Percentiles rank a stretch among this genome's conserved stretches.
Evolutionary conservation across 2,329 filamentous ascomycete genomes (phyloP).

Genomic region (Niveomyces coronatus): DNA sequence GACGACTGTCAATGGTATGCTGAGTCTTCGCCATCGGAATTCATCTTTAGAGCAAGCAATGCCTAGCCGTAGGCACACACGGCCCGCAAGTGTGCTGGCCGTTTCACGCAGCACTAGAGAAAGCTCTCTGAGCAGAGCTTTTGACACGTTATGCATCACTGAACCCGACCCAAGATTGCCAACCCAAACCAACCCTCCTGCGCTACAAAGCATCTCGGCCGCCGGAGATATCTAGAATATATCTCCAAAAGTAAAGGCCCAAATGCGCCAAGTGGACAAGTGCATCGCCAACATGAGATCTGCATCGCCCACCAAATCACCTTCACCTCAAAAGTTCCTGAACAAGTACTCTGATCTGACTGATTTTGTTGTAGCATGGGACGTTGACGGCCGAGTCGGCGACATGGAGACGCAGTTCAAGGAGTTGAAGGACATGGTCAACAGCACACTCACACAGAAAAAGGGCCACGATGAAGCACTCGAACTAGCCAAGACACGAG

Average conservation of each 20-base stretch:
- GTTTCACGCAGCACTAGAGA: slow-evolving; percentile 25
- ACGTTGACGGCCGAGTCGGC: slow-evolving; percentile 66
- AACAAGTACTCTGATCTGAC: slow-evolving; percentile 64
- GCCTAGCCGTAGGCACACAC: slow-evolving; percentile 18
- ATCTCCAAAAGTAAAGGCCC: slow-evolving; percentile 17
- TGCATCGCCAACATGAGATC: slow-evolving; percentile 25
- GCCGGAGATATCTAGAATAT: neutral
- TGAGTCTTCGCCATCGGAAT: slow-evolving; percentile 10
- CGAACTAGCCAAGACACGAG: slow-evolving; percentile 61
- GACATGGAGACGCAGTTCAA: slow-evolving; percentile 67
- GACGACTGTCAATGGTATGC: slow-evolving; percentile 26
- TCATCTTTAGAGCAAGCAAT: slow-evolving; percentile 9
- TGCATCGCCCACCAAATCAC: slow-evolving; percentile 28
- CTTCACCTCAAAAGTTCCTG: slow-evolving; percentile 46
- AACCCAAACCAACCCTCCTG: slow-evolving; percentile 34
- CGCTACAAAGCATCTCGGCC: neutral
- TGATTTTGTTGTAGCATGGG: slow-evolving; percentile 54
- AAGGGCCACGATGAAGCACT: slow-evolving; percentile 64
- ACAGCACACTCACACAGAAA: slow-evolving; percentile 55
- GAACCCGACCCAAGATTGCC: slow-evolving; percentile 20
- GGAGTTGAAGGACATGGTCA: slow-evolving; percentile 62
- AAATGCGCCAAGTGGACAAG: slow-evolving; percentile 23
- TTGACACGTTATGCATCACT: slow-evolving; percentile 30
- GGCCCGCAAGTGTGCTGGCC: slow-evolving; percentile 18
- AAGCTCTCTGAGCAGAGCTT: slow-evolving; percentile 31